Base-by-base conservation (phyloP, 2,329 filamentous ascomycete genomes). In the Reticulascus tulasneorum region DNA sequence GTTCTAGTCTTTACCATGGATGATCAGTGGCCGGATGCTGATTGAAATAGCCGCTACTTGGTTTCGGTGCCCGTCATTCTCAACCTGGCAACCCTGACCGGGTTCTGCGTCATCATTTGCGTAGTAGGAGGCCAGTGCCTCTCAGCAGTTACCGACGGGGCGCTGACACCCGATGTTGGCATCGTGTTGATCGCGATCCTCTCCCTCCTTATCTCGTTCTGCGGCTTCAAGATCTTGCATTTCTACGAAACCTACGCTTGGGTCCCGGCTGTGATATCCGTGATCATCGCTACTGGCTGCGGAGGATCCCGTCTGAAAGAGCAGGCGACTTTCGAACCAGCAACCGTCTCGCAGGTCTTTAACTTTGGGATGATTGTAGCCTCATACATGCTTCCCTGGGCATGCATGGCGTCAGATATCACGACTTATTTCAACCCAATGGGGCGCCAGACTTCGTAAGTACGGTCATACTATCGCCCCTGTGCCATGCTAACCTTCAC, bases 311-410 rank as follows among this genome's bases (percentile, higher is more conserved):
- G 65, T 12, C 63, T 81, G 18, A 54, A 51, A 11, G 52, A 73
- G 18, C 77, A 81, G 51, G 62, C 63, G 1, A 41, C 50, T 12
- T 50, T 37, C 6, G 46, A 53, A 2, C 50, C 55, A 15, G 53
- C 71, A 1, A 63, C 65, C 2, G 67, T 73, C 1, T 52, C 62
- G 3, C 56, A 64, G 9, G 55, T 79, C 3, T 49, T 81, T 7
- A 72, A 64, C 16, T 82, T 77, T 45, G 77, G 68, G 33, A 77
- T 76, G 60, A 69, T 81, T 35, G 69, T 83, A 4, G 76, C 78
- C 1, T 74, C 74, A 1, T 82, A 79, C 49, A 73, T 81, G 63
- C 67, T 83, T 2, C 77, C 79, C 1, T 83, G 74, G 67, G 73
- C 68, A 7, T 69, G 67, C 4, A 60, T 81, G 18, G 66, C 74